Evolutionary conservation across 352 stramenopile genomes (phyloP), one percentile per base, ranked within the genome.

Genomic region (Phytophthora pseudosyringae): DNA sequence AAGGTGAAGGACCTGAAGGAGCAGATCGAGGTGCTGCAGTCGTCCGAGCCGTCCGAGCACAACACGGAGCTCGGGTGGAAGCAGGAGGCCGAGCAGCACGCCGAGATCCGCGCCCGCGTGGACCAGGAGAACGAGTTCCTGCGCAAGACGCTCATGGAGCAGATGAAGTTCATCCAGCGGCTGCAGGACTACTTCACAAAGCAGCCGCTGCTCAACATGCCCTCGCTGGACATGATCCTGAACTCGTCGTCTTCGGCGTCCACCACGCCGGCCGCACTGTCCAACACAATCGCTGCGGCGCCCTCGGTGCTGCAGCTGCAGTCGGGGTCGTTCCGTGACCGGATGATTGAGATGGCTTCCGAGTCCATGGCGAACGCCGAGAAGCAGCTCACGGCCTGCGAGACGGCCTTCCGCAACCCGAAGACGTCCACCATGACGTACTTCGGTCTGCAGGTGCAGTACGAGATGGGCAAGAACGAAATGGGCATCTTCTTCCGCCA

Each of bases 121-220:
- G 88, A 96, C 67, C 86, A 96, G 70, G 88, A 96, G 64, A 96
- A 96, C 63, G 88, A 96, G 66, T 96, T 96, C 49, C 49, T 96
- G 54, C 83, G 88, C 47, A 94, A 94, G 69, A 96, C 88, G 47
- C 60, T 96, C 16, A 96, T 94, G 86, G 88, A 96, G 60, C 88
- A 96, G 80, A 96, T 96, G 88, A 96, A 96, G 75, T 96, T 96
- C 51, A 96, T 96, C 51, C 88, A 96, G 74, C 78, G 86, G 21
- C 76, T 96, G 29, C 88, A 96, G 71, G 88, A 96, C 69, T 96
- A 96, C 68, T 96, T 96, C 62, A 94, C 86, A 38, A 96, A 96
- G 77, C 88, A 96, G 74, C 88, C 88, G 41, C 74, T 96, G 43
- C 80, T 96, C 50, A 96, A 96, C 68, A 94, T 94, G 83, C 86